Percentiles rank a stretch among this genome's conserved stretches.
Evolutionary conservation across 1,284 basidiomycete species (phyloP).

Genomic region (Boletus calvinii): DNA sequence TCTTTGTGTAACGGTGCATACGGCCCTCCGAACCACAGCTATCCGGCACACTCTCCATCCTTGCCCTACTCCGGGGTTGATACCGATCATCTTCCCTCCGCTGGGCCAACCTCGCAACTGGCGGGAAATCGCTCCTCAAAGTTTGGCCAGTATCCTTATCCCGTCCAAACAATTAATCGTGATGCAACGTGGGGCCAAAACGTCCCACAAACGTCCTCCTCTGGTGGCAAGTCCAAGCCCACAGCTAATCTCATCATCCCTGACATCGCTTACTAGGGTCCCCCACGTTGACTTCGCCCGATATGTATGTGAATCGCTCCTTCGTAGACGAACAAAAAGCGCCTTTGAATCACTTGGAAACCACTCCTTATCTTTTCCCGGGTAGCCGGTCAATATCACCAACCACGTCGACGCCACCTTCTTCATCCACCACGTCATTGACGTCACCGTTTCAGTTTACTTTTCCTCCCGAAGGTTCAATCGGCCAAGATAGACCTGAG

Average conservation of each 20-base stretch:
- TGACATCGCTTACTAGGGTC: slow-evolving; percentile 59
- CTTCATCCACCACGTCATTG: slow-evolving; percentile 61
- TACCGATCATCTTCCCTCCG: slow-evolving; percentile 39
- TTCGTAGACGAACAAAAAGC: slow-evolving; percentile 63
- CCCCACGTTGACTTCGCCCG: slow-evolving; percentile 56
- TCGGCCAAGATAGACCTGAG: slow-evolving; percentile 56
- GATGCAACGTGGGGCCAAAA: slow-evolving; percentile 53
- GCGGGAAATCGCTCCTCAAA: slow-evolving; percentile 45
- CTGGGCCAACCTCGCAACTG: slow-evolving; percentile 39
- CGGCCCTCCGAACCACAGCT: slow-evolving; percentile 39
- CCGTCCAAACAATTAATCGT: slow-evolving; percentile 47
- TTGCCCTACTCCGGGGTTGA: slow-evolving; percentile 44
- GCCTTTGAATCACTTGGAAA: slow-evolving; percentile 52
- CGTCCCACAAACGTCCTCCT: slow-evolving; percentile 44
- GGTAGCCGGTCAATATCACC: slow-evolving; percentile 73
- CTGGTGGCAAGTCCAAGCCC: slow-evolving; percentile 43
- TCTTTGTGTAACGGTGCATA: slow-evolving; percentile 46
- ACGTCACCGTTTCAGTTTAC: slow-evolving; percentile 64
- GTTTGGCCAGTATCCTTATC: slow-evolving; percentile 56
- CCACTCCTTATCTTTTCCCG: slow-evolving; percentile 62
- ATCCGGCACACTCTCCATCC: slow-evolving; percentile 48
- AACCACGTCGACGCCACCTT: slow-evolving; percentile 61
- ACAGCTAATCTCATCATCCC: slow-evolving; percentile 45
- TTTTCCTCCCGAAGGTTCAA: slow-evolving; percentile 51
- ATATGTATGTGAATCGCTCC: slow-evolving; percentile 56